Percentiles rank a stretch among this genome's conserved stretches.
These are phyloP conservation scores for Eremomyces bilateralis DNA, from an alignment of 495 filamentous ascomycete species.

Conservation along the genomic window DNA sequence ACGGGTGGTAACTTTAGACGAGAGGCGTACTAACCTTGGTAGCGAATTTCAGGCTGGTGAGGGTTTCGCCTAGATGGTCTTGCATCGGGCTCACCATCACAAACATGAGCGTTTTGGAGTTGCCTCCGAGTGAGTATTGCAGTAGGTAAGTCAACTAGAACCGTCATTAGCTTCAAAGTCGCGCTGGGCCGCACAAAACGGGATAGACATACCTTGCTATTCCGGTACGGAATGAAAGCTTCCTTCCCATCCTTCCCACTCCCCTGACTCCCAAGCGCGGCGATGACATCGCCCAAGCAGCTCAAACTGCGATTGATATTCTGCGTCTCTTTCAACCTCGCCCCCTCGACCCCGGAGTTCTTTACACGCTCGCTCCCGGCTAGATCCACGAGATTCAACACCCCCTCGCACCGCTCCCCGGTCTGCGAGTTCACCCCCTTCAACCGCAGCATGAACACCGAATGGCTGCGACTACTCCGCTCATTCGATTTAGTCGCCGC, in stretches of 20 bases:
- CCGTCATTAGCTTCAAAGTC: no score
- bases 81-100: slow-evolving; percentile 91
- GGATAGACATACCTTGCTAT: slow-evolving; percentile 51
- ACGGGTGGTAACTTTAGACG: neutral
- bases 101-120: slow-evolving; percentile 97
- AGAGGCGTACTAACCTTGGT: slow-evolving; percentile 39
- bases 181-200: no score
- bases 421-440: slow-evolving; percentile 63
- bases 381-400: slow-evolving; percentile 87
- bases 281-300: slow-evolving; percentile 87
- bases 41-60: slow-evolving; percentile 90
- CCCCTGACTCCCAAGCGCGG: slow-evolving; percentile 41
- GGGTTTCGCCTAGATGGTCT: slow-evolving; percentile 76
- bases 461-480: slow-evolving; percentile 80
- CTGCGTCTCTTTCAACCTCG: slow-evolving; percentile 80
- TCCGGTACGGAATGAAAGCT: slow-evolving; percentile 78
- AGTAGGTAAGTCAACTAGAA: slow-evolving; percentile 79
- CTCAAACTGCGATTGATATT: slow-evolving; percentile 90
- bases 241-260: slow-evolving; percentile 32
- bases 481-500: slow-evolving; percentile 94
- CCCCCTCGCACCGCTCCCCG: slow-evolving; percentile 69
- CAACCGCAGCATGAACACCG: slow-evolving; percentile 86
- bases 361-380: slow-evolving; percentile 83
- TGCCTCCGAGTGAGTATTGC: slow-evolving; percentile 85
- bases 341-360: slow-evolving; percentile 63